Evolutionary conservation across 768 basidiomycete genomes (phyloP).

Genomic region (Gyrodon lividus): DNA sequence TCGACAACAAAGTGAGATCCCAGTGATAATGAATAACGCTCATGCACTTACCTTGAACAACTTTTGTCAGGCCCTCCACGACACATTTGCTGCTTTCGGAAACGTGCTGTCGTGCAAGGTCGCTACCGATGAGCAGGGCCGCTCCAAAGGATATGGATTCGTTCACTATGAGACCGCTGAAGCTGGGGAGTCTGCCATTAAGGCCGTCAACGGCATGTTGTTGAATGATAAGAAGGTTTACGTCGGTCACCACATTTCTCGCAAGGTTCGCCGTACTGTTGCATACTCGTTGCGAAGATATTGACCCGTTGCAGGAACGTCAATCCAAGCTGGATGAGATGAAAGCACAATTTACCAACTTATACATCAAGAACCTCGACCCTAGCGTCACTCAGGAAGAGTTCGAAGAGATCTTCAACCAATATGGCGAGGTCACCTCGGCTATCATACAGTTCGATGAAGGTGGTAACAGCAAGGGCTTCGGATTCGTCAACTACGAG

Average conservation of each 20-base stretch:
- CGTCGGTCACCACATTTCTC: constrained; percentile 95
- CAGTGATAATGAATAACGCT: neutral
- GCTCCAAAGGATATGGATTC: constrained; percentile 97
- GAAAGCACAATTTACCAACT: constrained; percentile 96
- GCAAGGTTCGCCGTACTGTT: constrained; percentile 60
- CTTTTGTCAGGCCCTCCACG: constrained; percentile 81
- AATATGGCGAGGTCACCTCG: constrained; percentile 84
- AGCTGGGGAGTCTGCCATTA: constrained; percentile 93
- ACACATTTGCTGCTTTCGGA: constrained; percentile 98
- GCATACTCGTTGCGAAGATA: no score
- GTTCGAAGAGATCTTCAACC: constrained; percentile 76
- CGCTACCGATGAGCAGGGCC: constrained; percentile 92
- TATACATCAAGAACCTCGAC: constrained; percentile 98
- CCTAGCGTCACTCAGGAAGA: constrained; percentile 80
- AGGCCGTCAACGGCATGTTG: constrained; percentile 98
- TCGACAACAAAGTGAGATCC: constrained; percentile 87
- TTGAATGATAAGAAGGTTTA: constrained; percentile 99
- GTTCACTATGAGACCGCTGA: constrained; percentile 99
- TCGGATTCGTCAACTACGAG: constrained; percentile 98
- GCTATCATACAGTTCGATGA: constrained; percentile 83
- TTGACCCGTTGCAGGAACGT: constrained; percentile 63
- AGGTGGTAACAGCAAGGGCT: constrained; percentile 91
- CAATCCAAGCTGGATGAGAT: constrained; percentile 98
- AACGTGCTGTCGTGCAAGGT: constrained; percentile 99
- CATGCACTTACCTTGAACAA: constrained; percentile 1